Conservation (phyloP, 345 rosid genomes). For the Hibiscus trionum region DNA sequence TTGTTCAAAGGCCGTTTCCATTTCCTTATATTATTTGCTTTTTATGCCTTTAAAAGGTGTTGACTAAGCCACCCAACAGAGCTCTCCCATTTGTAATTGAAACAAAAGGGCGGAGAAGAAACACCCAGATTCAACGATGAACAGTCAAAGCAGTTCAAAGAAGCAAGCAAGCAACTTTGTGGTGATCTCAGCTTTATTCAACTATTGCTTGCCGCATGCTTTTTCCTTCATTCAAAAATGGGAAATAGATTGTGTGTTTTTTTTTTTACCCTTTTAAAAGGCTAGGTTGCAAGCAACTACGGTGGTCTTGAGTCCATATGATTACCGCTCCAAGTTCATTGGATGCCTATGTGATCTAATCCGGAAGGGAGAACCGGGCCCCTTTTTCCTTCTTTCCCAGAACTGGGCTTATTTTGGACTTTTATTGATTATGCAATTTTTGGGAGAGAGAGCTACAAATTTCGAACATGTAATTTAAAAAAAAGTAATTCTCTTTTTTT, state of each 20-base stretch:
- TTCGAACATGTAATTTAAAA: too few species aligned
- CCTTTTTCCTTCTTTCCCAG: too few species aligned
- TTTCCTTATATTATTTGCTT: background rate
- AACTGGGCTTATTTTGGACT: background rate
- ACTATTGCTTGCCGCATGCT: background rate
- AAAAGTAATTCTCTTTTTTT: too few species aligned
- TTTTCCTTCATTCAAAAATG: background rate
- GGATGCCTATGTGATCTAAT: background rate
- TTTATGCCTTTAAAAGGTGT: background rate
- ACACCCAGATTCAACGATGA: background rate
- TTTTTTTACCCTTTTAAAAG: background rate
- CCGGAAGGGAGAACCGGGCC: background rate
- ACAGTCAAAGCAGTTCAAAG: conserved; percentile 1
- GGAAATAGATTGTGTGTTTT: background rate
- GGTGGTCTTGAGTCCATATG: background rate
- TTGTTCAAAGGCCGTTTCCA: background rate
- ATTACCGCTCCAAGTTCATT: background rate
- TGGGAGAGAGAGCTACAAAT: too few species aligned
- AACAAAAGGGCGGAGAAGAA: background rate
- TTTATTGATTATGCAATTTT: too few species aligned
- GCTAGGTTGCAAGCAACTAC: background rate
- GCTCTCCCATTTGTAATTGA: background rate
- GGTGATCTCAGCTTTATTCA: conserved; percentile 1
- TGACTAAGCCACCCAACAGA: background rate
- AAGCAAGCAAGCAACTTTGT: background rate